phyloP scores from a whole-genome alignment of 805 yeast species.

The Naumovozyma dairenensis region DNA sequence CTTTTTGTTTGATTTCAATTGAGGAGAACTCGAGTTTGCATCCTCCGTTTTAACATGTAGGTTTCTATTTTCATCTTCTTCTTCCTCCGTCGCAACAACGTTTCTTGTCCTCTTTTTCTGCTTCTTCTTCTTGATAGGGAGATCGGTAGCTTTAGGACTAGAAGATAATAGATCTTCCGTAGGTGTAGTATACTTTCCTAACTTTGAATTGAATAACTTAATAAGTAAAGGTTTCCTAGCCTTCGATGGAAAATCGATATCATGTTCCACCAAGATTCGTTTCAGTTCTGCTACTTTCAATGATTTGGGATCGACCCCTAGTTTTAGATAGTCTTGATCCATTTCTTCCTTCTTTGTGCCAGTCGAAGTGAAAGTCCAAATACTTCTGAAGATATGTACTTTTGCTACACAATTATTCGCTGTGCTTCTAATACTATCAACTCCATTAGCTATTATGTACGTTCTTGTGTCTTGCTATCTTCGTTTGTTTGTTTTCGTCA shows the following conservation, averaged over 20 bases:
- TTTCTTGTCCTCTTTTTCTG: slow-evolving; percentile 9
- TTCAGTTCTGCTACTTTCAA: slow-evolving; percentile 63
- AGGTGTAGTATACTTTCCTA: not conserved
- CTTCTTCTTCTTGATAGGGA: slow-evolving; percentile 4
- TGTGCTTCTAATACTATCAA: too few species aligned
- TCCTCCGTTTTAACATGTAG: too few species aligned
- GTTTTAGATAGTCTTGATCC: slow-evolving; percentile 8
- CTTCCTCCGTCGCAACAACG: slow-evolving; percentile 1
- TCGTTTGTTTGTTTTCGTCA: too few species aligned
- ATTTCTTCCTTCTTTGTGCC: not conserved
- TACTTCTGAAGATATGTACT: too few species aligned
- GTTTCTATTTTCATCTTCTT: slow-evolving; percentile 5
- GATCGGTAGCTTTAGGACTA: not conserved
- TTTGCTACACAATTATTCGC: too few species aligned
- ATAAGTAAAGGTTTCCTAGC: slow-evolving; percentile 62
- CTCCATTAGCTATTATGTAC: too few species aligned
- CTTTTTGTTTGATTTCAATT: too few species aligned
- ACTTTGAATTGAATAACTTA: slow-evolving; percentile 35
- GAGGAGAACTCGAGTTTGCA: too few species aligned
- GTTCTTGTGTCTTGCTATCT: too few species aligned
- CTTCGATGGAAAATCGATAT: slow-evolving; percentile 44
- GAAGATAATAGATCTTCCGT: not conserved
- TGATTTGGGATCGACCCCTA: slow-evolving; percentile 55
- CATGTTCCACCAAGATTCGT: slow-evolving; percentile 49
- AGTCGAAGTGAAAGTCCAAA: too few species aligned